These are phyloP conservation scores for Phytophthora cactorum DNA, from an alignment of 352 stramenopile genomes.

Conservation along the genomic window DNA sequence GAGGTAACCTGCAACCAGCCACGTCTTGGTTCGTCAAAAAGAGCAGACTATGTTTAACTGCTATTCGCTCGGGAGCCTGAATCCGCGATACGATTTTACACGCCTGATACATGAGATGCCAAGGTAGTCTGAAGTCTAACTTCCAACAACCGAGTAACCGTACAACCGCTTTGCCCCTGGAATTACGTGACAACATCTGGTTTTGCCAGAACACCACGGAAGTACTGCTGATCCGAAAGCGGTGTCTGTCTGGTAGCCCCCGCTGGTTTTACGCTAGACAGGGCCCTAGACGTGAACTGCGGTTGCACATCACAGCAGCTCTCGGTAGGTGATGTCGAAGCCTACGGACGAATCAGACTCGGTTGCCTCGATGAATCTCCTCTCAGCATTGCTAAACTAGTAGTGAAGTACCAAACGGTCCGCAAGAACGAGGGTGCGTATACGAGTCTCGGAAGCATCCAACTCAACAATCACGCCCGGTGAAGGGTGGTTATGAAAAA, in stretches of 20 bases:
- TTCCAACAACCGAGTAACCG: conserved; percentile 6
- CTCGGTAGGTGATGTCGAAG: conserved; percentile 36
- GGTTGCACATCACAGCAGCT: conserved; percentile 23
- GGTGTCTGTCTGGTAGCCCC: too few species aligned
- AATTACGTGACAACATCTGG: conserved; percentile 1
- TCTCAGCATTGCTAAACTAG: neutral
- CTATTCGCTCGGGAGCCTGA: conserved; percentile 5
- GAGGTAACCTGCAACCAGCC: conserved; percentile 10
- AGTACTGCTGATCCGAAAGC: too few species aligned
- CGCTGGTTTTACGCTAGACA: too few species aligned
- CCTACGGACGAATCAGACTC: neutral
- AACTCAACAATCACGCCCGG: conserved; percentile 19
- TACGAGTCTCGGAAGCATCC: conserved; percentile 19
- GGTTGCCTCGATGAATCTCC: neutral
- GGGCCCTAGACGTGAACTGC: conserved; percentile 16
- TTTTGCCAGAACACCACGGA: too few species aligned
- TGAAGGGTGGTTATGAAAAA: conserved; percentile 2
- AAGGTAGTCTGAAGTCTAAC: conserved; percentile 12
- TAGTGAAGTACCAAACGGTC: neutral
- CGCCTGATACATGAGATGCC: conserved; percentile 2
- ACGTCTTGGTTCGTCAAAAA: conserved; percentile 11
- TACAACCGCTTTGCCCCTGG: conserved; percentile 7
- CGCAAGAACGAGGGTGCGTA: conserved; percentile 4
- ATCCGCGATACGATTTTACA: conserved; percentile 7
- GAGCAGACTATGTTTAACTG: neutral